Base-by-base conservation (phyloP, 805 yeast species). In the Sugiyamaella smithiae region DNA sequence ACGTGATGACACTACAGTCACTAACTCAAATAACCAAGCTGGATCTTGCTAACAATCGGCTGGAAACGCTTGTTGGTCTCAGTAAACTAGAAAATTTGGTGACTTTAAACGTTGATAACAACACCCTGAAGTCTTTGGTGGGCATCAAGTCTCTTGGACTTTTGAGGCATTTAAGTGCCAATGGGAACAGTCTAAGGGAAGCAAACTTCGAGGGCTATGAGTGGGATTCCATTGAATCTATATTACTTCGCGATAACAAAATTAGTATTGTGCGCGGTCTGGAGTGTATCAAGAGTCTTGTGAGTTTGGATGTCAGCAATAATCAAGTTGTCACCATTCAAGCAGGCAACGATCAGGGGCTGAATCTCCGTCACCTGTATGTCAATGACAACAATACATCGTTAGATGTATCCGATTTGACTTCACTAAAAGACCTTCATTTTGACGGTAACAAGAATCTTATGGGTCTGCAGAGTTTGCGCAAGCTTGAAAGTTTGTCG, bases 11-110 rank as follows among this genome's bases (percentile, higher is more conserved):
- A 3, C 75, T 76, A 55, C 58, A 64, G 35, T 62, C 66, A 26
- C 67, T 72, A 52, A 59, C 54, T n/a, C 74, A 75, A 48, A 61
- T 78, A 20, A 78, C 73, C 7, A 35, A 26, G 4, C 62, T 78
- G 43, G 60, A 73, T 56, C 63, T 73, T 4, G 61, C 76, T 2
- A 52, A 56, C 46, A 78, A 78, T 53, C 45, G 55, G 14, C 57
- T 77, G 40, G 61, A 54, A 5, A 64, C 62, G 9, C 61, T 74
- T 36, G 59, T 67, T 19, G 67, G 70, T 35, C 57, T 77, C 36
- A 32, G 56, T 2, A 56, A 62, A 8, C 59, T 77, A 44, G 61
- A 61, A 23, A 71, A 71, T 51, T 61, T 78, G 31, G 72, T 75
- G 43, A 73, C 68, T 19, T 58, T 77, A 42, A 68, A 69, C 40